A percentile compares a stretch with the other conserved stretches of the same genome.
Evolutionary conservation across 2,329 filamentous ascomycete genomes (phyloP).

Genomic region (Calonectria leucothoes): DNA sequence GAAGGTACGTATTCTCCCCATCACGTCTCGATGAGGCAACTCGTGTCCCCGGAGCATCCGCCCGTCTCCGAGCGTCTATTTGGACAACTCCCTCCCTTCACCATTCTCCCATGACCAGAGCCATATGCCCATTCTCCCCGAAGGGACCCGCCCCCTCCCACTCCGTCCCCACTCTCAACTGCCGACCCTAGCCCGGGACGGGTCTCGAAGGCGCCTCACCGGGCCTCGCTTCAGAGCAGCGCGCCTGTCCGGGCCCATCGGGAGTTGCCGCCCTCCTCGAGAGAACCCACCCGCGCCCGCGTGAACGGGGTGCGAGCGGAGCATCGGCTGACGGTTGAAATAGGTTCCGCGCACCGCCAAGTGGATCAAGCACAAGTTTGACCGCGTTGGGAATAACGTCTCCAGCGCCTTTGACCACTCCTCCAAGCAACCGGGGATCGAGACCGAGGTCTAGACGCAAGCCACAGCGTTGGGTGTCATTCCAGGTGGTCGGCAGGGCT

Average conservation of each 20-base stretch:
- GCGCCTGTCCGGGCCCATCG: not conserved
- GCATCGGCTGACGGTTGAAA: constrained; percentile 25
- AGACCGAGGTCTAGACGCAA: constrained; percentile 72
- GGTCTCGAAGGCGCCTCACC: constrained; percentile 18
- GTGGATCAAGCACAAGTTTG: constrained; percentile 64
- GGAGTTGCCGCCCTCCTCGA: constrained; percentile 1
- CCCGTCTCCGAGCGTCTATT: not conserved
- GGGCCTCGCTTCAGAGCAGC: constrained; percentile 8
- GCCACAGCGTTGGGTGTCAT: constrained; percentile 26
- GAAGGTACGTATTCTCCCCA: constrained; percentile 50
- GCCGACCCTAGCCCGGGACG: constrained; percentile 12
- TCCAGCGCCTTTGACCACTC: constrained; percentile 68
- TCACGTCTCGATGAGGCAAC: not conserved
- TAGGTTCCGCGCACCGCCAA: constrained; percentile 58
- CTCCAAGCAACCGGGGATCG: constrained; percentile 69
- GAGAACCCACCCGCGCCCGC: not conserved
- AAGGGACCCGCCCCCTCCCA: not conserved
- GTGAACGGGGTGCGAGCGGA: not conserved
- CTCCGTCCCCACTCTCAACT: not conserved
- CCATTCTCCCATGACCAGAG: not conserved
- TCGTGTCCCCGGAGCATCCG: not conserved
- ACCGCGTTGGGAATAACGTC: constrained; percentile 69
- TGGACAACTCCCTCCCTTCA: too few relatives aligned
- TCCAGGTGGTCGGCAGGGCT: not conserved
- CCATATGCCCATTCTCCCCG: not conserved